phyloP scores from a whole-genome alignment of 1,139 yeast species.

The Lodderomyces parapsilosis region DNA sequence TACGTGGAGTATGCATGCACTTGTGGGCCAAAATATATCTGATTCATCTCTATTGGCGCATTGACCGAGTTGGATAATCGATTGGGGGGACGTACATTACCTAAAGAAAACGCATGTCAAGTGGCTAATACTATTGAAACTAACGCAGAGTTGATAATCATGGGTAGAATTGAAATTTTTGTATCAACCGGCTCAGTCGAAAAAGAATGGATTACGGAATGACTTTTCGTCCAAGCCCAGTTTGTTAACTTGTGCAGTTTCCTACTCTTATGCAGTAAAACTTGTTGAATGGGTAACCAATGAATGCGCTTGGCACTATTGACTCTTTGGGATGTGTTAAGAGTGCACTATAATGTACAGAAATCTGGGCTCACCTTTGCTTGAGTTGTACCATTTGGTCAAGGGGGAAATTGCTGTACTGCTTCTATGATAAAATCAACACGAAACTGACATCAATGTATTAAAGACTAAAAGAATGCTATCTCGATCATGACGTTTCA shows the following conservation, averaged over 20 bases:
- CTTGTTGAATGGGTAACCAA: slow-evolving; percentile 33
- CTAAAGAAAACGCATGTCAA: slow-evolving; percentile 10
- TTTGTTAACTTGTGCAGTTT: slow-evolving; percentile 21
- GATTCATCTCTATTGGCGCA: slow-evolving; percentile 38
- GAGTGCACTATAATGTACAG: slow-evolving; percentile 18
- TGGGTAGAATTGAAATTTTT: slow-evolving; percentile 23
- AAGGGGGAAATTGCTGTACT: slow-evolving; percentile 21
- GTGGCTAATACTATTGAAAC: slow-evolving; percentile 13
- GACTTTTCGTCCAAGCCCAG: slow-evolving; percentile 31
- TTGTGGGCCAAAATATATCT: no score
- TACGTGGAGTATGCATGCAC: no score
- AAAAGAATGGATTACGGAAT: slow-evolving; percentile 29
- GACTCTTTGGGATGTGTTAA: slow-evolving; percentile 25
- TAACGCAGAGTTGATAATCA: slow-evolving; percentile 16
- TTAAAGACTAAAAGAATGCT: no score
- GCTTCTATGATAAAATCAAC: slow-evolving; percentile 23
- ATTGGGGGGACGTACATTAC: slow-evolving; percentile 32
- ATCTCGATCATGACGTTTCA: slow-evolving; percentile 19
- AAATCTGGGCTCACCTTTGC: slow-evolving; percentile 22
- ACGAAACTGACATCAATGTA: slow-evolving; percentile 32
- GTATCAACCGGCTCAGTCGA: slow-evolving; percentile 32
- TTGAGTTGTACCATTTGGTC: slow-evolving; percentile 25
- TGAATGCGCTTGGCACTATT: slow-evolving; percentile 26
- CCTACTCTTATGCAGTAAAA: slow-evolving; percentile 26
- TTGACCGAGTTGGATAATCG: slow-evolving; percentile 33